phyloP scores from a whole-genome alignment of 495 filamentous ascomycete genomes.

The Evansstolkia leycettana region DNA sequence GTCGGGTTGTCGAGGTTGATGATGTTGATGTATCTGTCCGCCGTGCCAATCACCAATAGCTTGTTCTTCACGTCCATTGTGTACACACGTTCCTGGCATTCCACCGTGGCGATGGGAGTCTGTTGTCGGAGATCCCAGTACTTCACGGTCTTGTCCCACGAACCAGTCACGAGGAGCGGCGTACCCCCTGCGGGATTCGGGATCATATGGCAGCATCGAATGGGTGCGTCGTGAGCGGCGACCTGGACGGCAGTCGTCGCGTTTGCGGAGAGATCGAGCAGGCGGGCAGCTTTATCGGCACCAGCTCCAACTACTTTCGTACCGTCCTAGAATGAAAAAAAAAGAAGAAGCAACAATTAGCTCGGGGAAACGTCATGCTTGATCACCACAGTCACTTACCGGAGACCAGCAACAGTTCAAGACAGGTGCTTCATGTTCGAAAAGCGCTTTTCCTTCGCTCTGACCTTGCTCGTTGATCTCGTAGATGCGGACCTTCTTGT shows the following conservation, averaged over 20 bases:
- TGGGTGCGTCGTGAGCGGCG: constrained; percentile 67
- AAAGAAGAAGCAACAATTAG: constrained; percentile 1
- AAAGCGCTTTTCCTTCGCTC: constrained; percentile 65
- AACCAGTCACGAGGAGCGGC: constrained; percentile 71
- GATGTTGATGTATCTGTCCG: constrained; percentile 80
- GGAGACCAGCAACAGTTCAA: constrained; percentile 73
- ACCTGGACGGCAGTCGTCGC: constrained; percentile 45
- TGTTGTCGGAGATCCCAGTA: constrained; percentile 80
- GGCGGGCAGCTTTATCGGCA: constrained; percentile 70
- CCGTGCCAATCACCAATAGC: constrained; percentile 70
- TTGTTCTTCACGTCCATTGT: constrained; percentile 71
- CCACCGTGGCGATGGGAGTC: constrained; percentile 48
- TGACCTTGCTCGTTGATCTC: constrained; percentile 61
- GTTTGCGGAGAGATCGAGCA: constrained; percentile 58
- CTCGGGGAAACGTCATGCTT: too few relatives aligned
- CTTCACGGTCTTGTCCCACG: constrained; percentile 93
- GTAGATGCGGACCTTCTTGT: constrained; percentile 89
- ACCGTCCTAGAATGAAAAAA: constrained; percentile 49
- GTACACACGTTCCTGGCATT: constrained; percentile 74
- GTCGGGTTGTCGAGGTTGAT: constrained; percentile 68
- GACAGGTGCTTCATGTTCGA: constrained; percentile 66
- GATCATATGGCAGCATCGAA: constrained; percentile 70
- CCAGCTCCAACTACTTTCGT: constrained; percentile 70
- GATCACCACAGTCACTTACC: constrained; percentile 35
- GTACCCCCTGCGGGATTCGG: constrained; percentile 37